phyloP scores from a whole-genome alignment of 2,329 filamentous ascomycete genomes.

The Fonsecaea erecta region DNA sequence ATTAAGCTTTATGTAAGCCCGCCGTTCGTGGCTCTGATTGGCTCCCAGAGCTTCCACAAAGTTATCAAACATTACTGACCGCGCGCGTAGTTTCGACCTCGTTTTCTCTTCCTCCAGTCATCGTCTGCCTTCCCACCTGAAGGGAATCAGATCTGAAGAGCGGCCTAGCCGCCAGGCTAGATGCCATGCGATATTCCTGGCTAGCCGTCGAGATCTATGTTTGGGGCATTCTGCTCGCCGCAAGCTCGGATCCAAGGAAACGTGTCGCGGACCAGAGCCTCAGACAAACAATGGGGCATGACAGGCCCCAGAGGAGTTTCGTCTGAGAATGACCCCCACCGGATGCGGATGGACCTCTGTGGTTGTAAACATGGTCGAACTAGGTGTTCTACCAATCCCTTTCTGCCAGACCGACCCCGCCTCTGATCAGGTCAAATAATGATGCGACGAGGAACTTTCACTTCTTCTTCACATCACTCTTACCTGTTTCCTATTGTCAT shows the following conservation, averaged over 20 bases:
- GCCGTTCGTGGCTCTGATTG: constrained; percentile 16
- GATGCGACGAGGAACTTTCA: background rate
- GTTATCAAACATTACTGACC: constrained; percentile 7
- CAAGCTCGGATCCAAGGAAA: constrained; percentile 11
- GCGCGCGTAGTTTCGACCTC: constrained; percentile 19
- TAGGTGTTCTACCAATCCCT: background rate
- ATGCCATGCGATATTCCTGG: background rate
- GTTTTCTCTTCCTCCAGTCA: constrained; percentile 14
- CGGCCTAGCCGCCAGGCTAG: constrained; percentile 1
- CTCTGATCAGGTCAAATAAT: background rate
- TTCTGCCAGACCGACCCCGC: constrained; percentile 9
- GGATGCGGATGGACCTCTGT: background rate
- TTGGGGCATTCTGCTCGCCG: constrained; percentile 13
- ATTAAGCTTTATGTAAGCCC: background rate
- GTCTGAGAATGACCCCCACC: constrained; percentile 12
- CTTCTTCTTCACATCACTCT: constrained; percentile 3
- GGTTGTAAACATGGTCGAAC: background rate
- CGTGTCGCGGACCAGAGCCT: constrained; percentile 13
- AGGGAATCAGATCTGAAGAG: constrained; percentile 3
- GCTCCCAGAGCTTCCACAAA: background rate
- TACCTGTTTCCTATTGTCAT: background rate
- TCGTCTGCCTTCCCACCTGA: background rate
- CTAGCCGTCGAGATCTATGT: constrained; percentile 12
- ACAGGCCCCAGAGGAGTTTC: background rate
- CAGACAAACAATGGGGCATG: constrained; percentile 18